Evolutionary conservation across 306 rosid species (phyloP).

Genomic region (Parietaria judaica): DNA sequence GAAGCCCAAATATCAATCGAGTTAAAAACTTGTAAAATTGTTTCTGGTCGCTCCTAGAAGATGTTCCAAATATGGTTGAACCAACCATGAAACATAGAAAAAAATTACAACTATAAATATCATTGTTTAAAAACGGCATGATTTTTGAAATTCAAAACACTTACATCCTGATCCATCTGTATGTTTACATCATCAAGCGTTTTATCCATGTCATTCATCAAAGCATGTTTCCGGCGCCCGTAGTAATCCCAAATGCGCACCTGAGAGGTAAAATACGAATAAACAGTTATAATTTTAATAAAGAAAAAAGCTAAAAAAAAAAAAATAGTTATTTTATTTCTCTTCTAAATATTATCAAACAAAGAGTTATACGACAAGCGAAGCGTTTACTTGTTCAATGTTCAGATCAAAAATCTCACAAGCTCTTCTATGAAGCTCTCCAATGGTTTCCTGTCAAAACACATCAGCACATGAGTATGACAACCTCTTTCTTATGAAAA

Average conservation of each 20-base stretch:
- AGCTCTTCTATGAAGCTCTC: slow-evolving; percentile 82
- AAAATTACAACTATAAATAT: neutral
- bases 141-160: slow-evolving; percentile 22
- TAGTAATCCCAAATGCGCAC: slow-evolving; percentile 95
- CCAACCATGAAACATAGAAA: slow-evolving; percentile 7
- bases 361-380: slow-evolving; percentile 9
- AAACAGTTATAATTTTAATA: slow-evolving; percentile 8
- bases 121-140: neutral
- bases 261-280: slow-evolving; percentile 29
- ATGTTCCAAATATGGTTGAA: neutral
- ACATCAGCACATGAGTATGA: slow-evolving; percentile 1
- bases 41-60: too few species aligned
- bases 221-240: slow-evolving; percentile 69
- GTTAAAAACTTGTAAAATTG: too few species aligned
- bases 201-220: slow-evolving; percentile 94
- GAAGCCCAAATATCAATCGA: too few species aligned
- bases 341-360: slow-evolving; percentile 6
- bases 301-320: slow-evolving; percentile 11
- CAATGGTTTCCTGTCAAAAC: slow-evolving; percentile 76
- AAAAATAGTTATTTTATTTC: slow-evolving; percentile 3
- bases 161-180: slow-evolving; percentile 98
- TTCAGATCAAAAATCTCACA: slow-evolving; percentile 86
- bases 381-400: slow-evolving; percentile 64
- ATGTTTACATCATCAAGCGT: slow-evolving; percentile 95
- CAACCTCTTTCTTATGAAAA: slow-evolving; percentile 12